Evolutionary conservation across 108 stramenopile genomes (phyloP), one percentile per base, ranked within the genome.

Genomic region (Pelagomonas calceolata): DNA sequence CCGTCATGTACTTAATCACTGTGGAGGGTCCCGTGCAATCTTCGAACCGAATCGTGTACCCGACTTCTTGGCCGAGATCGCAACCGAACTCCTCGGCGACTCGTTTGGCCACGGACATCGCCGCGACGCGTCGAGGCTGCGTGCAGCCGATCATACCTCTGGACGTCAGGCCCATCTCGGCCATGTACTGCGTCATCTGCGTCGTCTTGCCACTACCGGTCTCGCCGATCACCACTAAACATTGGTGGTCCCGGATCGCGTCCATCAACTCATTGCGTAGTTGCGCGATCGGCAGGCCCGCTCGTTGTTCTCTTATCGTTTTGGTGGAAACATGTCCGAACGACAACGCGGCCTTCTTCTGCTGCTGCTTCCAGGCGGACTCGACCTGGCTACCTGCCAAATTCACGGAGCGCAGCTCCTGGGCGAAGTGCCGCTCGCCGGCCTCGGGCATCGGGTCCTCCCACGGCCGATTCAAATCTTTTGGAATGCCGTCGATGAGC

Each of bases 1-100:
- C 98, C 21, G 98, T 99, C 96, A 97, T 97, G 86, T 97, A 99
- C 85, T 99, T 99, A 71, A 99, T 91, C 32, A 93, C 86, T 7
- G 94, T 95, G 37, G 89, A 81, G 32, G 88, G 81, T 15, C 88
- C 90, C 3, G 98, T 99, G 51, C 91, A 87, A 84, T 99, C 98
- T 69, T 99, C 96, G 82, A 99, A 99, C 66, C 98, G 94, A 75
- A 99, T 97, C 4, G 91, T 87, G 82, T 97, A 99, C 5, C 96
- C 98, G 18, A 99, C 96, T 76, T 97, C 90, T 71, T 92, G 89
- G 14, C 94, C 96, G 0, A 95, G 75, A 30, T 86, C 80, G 69
- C 98, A 96, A 30, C 98, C 98, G 71, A 82, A 94, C 83, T 97
- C 98, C 85, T 99, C 98, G 5, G 98, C 92, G 17, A 99, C 98